A percentile compares a stretch with the other conserved stretches of the same genome.
Evolutionary conservation across 2,329 filamentous ascomycete genomes (phyloP).

Genomic region (Immersiporthe knoxdaviesiana): DNA sequence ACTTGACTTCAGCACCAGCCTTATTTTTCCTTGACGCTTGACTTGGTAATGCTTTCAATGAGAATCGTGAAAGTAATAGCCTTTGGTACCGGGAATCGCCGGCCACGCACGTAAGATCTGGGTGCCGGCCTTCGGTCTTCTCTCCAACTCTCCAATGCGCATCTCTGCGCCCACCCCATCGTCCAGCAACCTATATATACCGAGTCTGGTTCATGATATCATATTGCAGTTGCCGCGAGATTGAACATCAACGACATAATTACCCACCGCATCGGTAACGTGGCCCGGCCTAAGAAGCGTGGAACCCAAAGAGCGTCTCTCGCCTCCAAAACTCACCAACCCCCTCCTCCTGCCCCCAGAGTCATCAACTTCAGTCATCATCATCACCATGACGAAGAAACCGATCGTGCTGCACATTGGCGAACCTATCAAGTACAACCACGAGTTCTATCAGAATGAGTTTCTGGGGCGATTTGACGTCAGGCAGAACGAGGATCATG

Average conservation of each 20-base stretch:
- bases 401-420: not conserved
- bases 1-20: too few relatives aligned
- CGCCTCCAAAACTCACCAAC: not conserved
- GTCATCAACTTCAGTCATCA: not conserved
- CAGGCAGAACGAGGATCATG: not conserved
- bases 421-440: not conserved
- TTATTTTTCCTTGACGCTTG: too few relatives aligned
- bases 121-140: not conserved
- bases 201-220: not conserved
- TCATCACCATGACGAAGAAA: not conserved
- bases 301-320: not conserved
- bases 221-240: too few relatives aligned
- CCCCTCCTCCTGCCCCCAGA: not conserved
- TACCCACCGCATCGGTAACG: not conserved
- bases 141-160: not conserved
- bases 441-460: not conserved
- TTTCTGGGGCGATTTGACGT: not conserved
- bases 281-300: not conserved
- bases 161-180: not conserved
- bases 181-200: not conserved
- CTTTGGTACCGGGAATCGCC: too few relatives aligned
- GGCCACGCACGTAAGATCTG: too few relatives aligned
- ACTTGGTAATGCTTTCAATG: not conserved
- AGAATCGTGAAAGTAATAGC: too few relatives aligned
- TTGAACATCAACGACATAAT: too few relatives aligned